A percentile compares a stretch with the other conserved stretches of the same genome.
Evolutionary conservation across 306 rosid species (phyloP).

Genomic region (Mucuna pruriens): DNA sequence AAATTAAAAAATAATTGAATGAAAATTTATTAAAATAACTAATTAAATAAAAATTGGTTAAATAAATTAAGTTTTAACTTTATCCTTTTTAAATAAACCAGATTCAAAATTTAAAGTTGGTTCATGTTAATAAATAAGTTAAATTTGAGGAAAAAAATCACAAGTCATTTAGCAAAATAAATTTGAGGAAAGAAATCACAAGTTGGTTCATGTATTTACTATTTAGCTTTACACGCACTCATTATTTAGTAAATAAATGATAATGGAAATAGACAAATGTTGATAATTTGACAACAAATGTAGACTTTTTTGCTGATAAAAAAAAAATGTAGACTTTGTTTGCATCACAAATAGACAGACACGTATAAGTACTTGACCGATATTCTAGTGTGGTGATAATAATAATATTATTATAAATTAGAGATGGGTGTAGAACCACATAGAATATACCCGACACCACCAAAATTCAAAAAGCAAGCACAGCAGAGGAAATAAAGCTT

Average conservation of each 20-base stretch:
- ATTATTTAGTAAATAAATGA: background rate
- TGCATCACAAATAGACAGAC: background rate
- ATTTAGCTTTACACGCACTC: background rate
- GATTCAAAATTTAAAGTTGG: background rate
- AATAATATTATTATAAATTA: background rate
- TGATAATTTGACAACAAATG: background rate
- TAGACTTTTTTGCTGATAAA: too few relatives aligned
- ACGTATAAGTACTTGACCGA: background rate
- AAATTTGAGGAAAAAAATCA: too few relatives aligned
- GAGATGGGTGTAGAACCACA: constrained; percentile 22
- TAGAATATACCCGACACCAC: constrained; percentile 12
- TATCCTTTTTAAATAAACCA: background rate
- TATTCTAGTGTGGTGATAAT: background rate
- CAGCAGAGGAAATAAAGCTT: background rate
- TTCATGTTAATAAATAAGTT: background rate
- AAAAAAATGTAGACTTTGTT: too few relatives aligned
- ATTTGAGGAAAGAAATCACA: too few relatives aligned
- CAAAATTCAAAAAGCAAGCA: constrained; percentile 8
- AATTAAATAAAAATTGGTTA: background rate
- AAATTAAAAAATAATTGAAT: background rate
- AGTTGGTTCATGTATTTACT: background rate
- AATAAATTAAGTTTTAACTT: background rate
- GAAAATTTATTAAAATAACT: background rate
- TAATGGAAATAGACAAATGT: background rate
- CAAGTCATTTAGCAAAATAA: too few relatives aligned